phyloP scores from a whole-genome alignment of 139 green algal genomes.

The Mychonastes homosphaera region DNA sequence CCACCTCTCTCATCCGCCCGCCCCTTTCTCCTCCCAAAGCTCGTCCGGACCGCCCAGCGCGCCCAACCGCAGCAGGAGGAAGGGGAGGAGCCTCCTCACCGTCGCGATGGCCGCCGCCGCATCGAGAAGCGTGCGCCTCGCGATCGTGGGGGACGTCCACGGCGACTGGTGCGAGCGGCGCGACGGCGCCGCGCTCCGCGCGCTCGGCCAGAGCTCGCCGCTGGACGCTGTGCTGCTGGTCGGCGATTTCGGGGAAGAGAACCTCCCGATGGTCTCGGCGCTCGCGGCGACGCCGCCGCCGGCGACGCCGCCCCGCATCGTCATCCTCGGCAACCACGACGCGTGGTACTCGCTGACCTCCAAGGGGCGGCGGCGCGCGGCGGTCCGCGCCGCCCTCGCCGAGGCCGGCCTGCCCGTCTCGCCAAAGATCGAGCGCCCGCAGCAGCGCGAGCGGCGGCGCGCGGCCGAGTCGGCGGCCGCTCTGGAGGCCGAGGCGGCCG shows the following conservation, averaged over 20 bases:
- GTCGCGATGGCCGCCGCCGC: background rate
- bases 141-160: conserved; percentile 58
- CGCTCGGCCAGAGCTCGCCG: background rate
- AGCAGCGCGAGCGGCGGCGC: too few species aligned
- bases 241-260: conserved; percentile 59
- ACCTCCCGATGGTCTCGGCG: conserved; percentile 34
- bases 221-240: conserved; percentile 47
- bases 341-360: conserved; percentile 32
- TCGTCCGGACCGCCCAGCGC: too few species aligned
- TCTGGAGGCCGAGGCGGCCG: conserved; percentile 8
- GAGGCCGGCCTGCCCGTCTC: background rate
- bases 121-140: conserved; percentile 6
- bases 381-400: background rate
- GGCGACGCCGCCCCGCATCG: conserved; percentile 42
- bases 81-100: too few species aligned
- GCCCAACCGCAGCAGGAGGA: too few species aligned
- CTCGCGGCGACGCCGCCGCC: conserved; percentile 18
- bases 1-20: too few species aligned
- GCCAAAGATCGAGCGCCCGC: background rate
- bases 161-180: conserved; percentile 31
- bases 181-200: conserved; percentile 32
- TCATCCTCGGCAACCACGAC: conserved; percentile 42
- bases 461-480: background rate
- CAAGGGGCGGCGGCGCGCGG: background rate
- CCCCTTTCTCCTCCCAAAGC: too few species aligned